These are phyloP conservation scores for Quillaja saponaria DNA, from an alignment of 306 rosid genomes.

Conservation along the genomic window DNA sequence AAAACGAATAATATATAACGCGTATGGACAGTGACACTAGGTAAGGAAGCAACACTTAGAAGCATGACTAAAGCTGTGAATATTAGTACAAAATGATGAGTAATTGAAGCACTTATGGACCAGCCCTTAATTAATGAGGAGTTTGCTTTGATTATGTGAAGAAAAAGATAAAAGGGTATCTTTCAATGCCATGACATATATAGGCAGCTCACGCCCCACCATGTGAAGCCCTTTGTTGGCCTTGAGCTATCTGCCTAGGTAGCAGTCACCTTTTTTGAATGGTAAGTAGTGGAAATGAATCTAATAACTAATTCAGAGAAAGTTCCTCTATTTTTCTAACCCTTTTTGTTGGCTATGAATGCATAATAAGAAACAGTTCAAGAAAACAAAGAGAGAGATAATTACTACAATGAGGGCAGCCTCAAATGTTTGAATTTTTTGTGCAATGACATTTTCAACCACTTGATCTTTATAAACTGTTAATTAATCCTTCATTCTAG, in stretches of 20 bases:
- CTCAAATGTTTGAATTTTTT: not conserved
- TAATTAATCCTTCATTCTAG: constrained; percentile 10
- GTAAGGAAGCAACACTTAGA: not conserved
- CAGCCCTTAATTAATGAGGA: constrained; percentile 36
- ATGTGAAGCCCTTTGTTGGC: constrained; percentile 54
- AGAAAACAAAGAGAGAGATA: constrained; percentile 31
- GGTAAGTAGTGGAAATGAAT: constrained; percentile 32
- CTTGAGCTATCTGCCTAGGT: no score
- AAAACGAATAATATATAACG: no score
- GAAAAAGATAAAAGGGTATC: constrained; percentile 29
- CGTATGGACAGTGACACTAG: no score
- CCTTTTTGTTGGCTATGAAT: constrained; percentile 23
- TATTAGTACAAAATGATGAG: constrained; percentile 9
- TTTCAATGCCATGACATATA: constrained; percentile 39
- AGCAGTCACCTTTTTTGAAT: constrained; percentile 33
- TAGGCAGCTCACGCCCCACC: constrained; percentile 50
- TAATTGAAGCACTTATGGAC: constrained; percentile 27
- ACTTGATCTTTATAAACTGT: no score
- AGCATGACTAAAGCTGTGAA: no score
- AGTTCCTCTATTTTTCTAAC: constrained; percentile 30
- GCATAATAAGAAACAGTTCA: constrained; percentile 23
- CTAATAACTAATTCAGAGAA: constrained; percentile 32
- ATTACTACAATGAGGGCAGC: not conserved
- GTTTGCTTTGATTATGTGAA: constrained; percentile 42
- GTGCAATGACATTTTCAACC: constrained; percentile 6